Evolutionary conservation across 106 monocot species (phyloP), one percentile per base, ranked within the genome.

Genomic region (Acorus calamus): DNA sequence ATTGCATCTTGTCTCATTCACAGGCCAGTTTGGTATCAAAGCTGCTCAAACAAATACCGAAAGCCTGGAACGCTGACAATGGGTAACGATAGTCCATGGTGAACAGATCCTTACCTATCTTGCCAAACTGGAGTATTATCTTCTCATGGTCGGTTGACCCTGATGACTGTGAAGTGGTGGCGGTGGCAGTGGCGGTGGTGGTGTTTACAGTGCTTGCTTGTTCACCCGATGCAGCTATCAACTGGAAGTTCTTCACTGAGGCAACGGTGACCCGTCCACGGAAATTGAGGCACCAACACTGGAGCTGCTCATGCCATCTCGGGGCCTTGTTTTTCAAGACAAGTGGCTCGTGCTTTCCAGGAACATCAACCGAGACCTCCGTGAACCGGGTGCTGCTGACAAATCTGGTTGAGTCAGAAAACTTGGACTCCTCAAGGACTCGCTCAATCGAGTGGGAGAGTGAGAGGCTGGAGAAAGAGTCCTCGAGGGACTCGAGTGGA

Each of bases 231-330:
- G 65, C 57, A 53, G 70, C 61, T 7, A 73, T 52, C 45, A 73
- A 45, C 47, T 73, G 73, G 50, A 73, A 73, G 52, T 73, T 73
- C 58, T 73, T 73, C 43, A 73, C 73, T 2, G 73, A 73, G 11
- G 73, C 73, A 7, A 73, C 59, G 6, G 73, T 73, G 8, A 73
- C 73, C 42, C 73, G 66, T 4, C 73, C 73, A 42, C 73, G 73
- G 65, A 73, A 73, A 46, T 73, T 73, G 3, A 73, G 56, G 65
- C 73, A 73, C 73, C 73, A 73, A 52, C 73, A 73, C 46, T 73
- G 73, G 7, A 73, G 65, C 13, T 73, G 73, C 46, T 73, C 73
- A 4, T 73, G 73, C 73, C 73, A 73, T 44, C 73, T 65, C 43
- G 73, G 73, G 3, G 65, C 57, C 65, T 73, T 73, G 58, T 73